Conservation (phyloP, 768 basidiomycete genomes). For the Suillus ampliporus region DNA sequence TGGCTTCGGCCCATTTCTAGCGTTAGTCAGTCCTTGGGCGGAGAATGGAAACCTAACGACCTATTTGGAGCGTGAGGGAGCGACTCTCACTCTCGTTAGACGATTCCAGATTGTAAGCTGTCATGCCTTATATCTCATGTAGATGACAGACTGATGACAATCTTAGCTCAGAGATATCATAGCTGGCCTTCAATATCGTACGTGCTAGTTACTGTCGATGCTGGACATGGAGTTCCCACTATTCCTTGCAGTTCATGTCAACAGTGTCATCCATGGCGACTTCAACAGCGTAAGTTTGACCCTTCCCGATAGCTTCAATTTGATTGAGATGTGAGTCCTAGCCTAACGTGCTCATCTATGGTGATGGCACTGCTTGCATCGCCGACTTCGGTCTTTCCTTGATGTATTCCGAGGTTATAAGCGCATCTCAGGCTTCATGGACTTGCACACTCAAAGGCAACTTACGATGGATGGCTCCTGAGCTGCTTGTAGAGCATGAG, state of each 20-base stretch:
- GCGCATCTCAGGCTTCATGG: background rate
- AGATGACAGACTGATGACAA: background rate
- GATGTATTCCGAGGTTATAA: background rate
- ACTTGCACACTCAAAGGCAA: slow-evolving; percentile 3
- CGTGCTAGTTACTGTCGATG: slow-evolving; percentile 22
- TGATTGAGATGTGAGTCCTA: background rate
- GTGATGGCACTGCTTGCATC: background rate
- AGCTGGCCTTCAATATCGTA: slow-evolving; percentile 10
- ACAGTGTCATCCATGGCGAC: slow-evolving; percentile 5
- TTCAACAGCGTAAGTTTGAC: slow-evolving; percentile 18
- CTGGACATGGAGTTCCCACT: background rate
- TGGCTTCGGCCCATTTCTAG: slow-evolving; percentile 25
- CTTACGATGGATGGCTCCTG: slow-evolving; percentile 13
- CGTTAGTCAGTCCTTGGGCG: slow-evolving; percentile 32
- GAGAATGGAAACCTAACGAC: slow-evolving; percentile 28
- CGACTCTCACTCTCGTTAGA: slow-evolving; percentile 4
- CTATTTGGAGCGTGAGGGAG: slow-evolving; percentile 18
- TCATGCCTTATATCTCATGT: background rate
- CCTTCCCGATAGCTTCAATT: background rate
- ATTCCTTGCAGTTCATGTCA: slow-evolving; percentile 7
- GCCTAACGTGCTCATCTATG: slow-evolving; percentile 16
- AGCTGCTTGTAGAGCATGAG: slow-evolving; percentile 3
- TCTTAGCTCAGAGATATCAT: slow-evolving; percentile 4
- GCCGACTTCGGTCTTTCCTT: slow-evolving; percentile 9
- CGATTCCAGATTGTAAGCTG: slow-evolving; percentile 23